A percentile compares a stretch with the other conserved stretches of the same genome.
These are phyloP conservation scores for Eucalyptus sideroxylon DNA, from an alignment of 345 rosid species.

Conservation along the genomic window DNA sequence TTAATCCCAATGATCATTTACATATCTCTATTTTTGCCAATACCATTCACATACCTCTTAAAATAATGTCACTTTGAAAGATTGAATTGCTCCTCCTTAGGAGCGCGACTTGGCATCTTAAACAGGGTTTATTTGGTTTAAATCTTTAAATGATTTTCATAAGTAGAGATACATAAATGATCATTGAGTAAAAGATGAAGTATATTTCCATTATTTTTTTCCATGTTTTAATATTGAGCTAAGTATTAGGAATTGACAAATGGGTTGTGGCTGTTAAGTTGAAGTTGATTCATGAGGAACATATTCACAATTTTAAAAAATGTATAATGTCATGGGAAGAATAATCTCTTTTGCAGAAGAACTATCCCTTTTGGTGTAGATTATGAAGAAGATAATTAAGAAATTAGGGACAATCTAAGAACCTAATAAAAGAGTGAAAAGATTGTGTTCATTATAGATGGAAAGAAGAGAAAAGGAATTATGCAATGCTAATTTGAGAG, in stretches of 20 bases:
- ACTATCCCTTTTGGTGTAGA: background rate
- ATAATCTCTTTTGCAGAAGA: background rate
- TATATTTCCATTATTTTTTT: background rate
- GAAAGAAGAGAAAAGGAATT: background rate
- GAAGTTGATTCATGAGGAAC: background rate
- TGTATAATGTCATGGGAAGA: background rate
- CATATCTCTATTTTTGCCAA: background rate
- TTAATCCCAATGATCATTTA: background rate
- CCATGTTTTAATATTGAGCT: background rate
- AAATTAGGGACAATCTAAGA: background rate
- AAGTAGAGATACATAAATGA: background rate
- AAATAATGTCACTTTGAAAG: background rate
- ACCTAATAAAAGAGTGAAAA: background rate
- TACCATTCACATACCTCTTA: background rate
- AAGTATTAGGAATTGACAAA: background rate
- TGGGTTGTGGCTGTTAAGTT: accelerated
- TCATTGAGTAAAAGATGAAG: background rate
- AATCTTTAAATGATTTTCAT: background rate
- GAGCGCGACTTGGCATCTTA: background rate
- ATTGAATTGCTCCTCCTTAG: background rate
- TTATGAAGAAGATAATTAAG: background rate
- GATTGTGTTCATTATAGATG: background rate
- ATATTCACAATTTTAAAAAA: background rate
- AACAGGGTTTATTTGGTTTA: background rate
- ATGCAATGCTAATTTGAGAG: background rate